Evolutionary conservation across 495 filamentous ascomycete species (phyloP), one percentile per base, ranked within the genome.

Genomic region (Daldinia loculata): DNA sequence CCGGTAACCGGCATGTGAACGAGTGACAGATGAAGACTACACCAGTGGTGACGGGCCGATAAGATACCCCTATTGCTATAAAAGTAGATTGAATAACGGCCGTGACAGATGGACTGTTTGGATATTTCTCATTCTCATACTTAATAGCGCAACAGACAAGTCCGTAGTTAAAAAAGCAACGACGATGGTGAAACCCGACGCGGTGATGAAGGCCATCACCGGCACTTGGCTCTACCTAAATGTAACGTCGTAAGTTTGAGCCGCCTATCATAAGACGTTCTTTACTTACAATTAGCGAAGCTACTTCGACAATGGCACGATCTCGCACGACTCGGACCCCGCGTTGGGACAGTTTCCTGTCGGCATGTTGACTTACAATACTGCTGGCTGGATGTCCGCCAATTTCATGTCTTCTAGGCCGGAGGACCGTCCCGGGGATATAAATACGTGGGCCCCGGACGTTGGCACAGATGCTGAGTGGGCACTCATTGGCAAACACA

Each of bases 141-240:
- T 24, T 36, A 56, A 43, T 29, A 66, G 5, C 26, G 41, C 22
- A 27, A 51, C 14, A 34, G 15, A 48, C n/a, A 48, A 36, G 34
- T 29, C 22, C 27, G 11, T 32, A 41, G 38, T 30, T 17, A 15
- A 7, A 12, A 36, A 29, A 24, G 12, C 26, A 51, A n/a, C 29
- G n/a, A 63, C 6, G 12, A 67, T 69, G 65, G 58, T 62, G 12
- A 73, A 73, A 43, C 61, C 58, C 3, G 52, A 73, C 36, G 70
- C 59, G n/a, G 70, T 69, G 19, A 63, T 73, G 12, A 66, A 69
- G 24, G 70, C 70, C 66, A 64, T 73, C 15, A 56, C 66, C 12
- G 70, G 70, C 14, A 53, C 66, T 15, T 73, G 70, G 70, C 61
- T 73, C 9, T 73, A 66, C 27, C 41, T 73, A 12, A 73, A 73